phyloP scores from a whole-genome alignment of 1,284 basidiomycete genomes.

The Malassezia arunalokei region DNA sequence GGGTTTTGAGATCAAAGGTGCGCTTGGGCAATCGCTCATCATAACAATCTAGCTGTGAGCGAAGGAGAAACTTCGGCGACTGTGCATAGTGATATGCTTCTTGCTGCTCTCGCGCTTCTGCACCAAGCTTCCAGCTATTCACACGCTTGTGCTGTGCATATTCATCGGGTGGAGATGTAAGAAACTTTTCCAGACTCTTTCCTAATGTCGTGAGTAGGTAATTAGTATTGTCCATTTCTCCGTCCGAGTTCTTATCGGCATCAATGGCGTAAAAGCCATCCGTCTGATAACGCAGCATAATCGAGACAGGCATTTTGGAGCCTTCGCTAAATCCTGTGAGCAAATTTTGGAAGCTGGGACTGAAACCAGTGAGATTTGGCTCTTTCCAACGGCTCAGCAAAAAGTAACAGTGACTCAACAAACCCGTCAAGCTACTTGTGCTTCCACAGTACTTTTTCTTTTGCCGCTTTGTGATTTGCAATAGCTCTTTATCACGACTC shows the following conservation, averaged over 20 bases:
- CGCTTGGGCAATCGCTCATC: conserved; percentile 71
- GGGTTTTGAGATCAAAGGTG: conserved; percentile 91
- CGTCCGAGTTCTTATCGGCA: conserved; percentile 51
- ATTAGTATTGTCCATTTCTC: conserved; percentile 35
- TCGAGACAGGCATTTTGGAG: conserved; percentile 65
- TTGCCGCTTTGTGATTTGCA: conserved; percentile 55
- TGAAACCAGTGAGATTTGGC: conserved; percentile 41
- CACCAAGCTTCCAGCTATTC: conserved; percentile 36
- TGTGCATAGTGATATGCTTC: conserved; percentile 48
- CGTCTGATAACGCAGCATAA: conserved; percentile 55
- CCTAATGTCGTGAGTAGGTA: conserved; percentile 53
- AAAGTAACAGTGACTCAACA: conserved; percentile 79
- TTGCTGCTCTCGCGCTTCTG: conserved; percentile 47
- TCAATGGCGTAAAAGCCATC: conserved; percentile 62
- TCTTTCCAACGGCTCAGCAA: conserved; percentile 43
- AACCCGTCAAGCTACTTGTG: conserved; percentile 77
- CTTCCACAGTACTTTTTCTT: conserved; percentile 65
- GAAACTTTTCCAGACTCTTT: conserved; percentile 73
- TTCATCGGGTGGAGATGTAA: conserved; percentile 59
- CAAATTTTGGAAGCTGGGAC: conserved; percentile 54
- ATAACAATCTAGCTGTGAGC: conserved; percentile 83
- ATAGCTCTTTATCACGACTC: conserved; percentile 64
- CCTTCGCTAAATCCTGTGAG: conserved; percentile 62
- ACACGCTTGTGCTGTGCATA: conserved; percentile 58
- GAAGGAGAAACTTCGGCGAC: conserved; percentile 71